A percentile compares a stretch with the other conserved stretches of the same genome.
Conservation (phyloP, 306 rosid species). For the Potentilla sterilis region DNA sequence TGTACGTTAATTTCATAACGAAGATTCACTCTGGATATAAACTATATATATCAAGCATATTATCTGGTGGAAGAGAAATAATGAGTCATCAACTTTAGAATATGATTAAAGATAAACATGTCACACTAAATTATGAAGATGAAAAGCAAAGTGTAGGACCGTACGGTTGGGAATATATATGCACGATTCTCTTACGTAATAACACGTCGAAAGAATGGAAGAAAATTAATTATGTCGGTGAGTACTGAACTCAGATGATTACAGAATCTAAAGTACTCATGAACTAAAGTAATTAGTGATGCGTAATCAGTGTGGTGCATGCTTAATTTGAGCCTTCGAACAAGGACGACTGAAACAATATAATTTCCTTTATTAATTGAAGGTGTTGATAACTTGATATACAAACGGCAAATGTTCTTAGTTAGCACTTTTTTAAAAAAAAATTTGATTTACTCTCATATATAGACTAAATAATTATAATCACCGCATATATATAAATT, state of each 20-base stretch:
- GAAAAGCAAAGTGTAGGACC: constrained; percentile 28
- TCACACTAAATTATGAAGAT: not conserved
- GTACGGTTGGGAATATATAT: constrained; percentile 1
- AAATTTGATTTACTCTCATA: too few relatives aligned
- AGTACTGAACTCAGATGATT: not conserved
- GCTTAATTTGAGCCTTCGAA: constrained; percentile 8
- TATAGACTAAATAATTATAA: too few relatives aligned
- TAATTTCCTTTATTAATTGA: not conserved
- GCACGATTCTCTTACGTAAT: constrained; percentile 17
- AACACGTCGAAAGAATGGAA: constrained; percentile 14
- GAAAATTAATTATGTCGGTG: constrained; percentile 13
- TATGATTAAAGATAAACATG: constrained; percentile 21
- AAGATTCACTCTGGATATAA: too few relatives aligned
- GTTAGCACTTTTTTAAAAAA: too few relatives aligned
- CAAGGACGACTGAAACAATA: not conserved
- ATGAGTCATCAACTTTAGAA: constrained; percentile 22
- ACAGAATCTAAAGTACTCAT: constrained; percentile 1
- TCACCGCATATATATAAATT: too few relatives aligned
- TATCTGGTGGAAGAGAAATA: not conserved
- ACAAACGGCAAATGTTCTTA: too few relatives aligned
- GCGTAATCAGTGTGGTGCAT: not conserved
- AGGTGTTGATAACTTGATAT: too few relatives aligned
- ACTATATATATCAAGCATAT: not conserved
- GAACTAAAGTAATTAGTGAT: not conserved
- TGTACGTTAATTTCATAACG: too few relatives aligned